These are phyloP conservation scores for Cichorium intybus DNA, from an alignment of 140 eudicot genomes.

Conservation along the genomic window DNA sequence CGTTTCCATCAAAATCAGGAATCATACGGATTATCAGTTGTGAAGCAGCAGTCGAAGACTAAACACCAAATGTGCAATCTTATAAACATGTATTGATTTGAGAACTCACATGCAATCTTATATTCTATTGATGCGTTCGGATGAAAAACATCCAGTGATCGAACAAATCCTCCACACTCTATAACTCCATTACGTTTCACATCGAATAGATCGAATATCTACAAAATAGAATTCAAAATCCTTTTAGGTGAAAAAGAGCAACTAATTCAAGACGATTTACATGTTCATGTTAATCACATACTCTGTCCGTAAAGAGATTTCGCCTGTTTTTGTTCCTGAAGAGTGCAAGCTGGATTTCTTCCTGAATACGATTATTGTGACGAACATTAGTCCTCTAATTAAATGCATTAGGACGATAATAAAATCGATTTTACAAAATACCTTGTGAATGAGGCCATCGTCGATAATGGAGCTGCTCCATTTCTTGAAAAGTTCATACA, in stretches of 20 bases:
- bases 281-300: constrained; percentile 16
- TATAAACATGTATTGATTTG: background rate
- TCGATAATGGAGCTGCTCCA: constrained; percentile 82
- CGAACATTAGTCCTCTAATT: background rate
- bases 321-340: constrained; percentile 79
- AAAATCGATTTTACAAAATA: background rate
- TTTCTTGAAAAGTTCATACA: constrained; percentile 76
- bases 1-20: constrained; percentile 68
- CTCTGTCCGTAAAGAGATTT: constrained; percentile 92
- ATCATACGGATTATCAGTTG: constrained; percentile 57
- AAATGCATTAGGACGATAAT: background rate
- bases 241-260: background rate
- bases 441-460: constrained; percentile 95
- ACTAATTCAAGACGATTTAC: background rate
- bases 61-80: constrained; percentile 1
- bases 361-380: constrained; percentile 39
- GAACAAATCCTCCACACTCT: constrained; percentile 89
- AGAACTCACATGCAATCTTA: constrained; percentile 57
- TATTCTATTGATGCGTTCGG: constrained; percentile 71
- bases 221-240: constrained; percentile 11
- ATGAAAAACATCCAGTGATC: constrained; percentile 78
- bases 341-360: constrained; percentile 89
- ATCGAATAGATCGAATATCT: constrained; percentile 94
- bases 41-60: constrained; percentile 88
- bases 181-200: constrained; percentile 82